Base-by-base conservation (phyloP, 192 early-diverging fungal species). In the Gonapodya sp. region DNA sequence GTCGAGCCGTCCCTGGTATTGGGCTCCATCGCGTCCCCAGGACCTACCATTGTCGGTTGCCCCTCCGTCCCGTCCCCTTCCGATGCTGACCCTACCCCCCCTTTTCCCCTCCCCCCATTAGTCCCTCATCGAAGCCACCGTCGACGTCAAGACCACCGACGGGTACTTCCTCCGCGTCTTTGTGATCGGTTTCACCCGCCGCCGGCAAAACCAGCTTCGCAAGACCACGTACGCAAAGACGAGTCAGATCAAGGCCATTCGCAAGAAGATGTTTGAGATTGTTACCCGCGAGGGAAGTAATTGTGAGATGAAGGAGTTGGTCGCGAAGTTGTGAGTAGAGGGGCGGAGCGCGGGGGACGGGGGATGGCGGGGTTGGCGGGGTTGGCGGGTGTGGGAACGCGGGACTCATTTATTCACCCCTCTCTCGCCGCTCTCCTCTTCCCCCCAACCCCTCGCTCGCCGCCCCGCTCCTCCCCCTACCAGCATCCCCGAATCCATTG, bases 231-330 rank as follows among this genome's bases (percentile, higher is more conserved):
- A 99, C 87, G 98, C 98, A 73, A 94, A 96, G 87, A 89, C 92
- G 83, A 90, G 96, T 81, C 98, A 99, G 90, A 95, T 99, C 90
- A 94, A 95, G 82, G 89, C 91, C 86, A 98, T 99, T 89, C 96
- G 98, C 89, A 97, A 98, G 93, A 98, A 98, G 95, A 99, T 99
- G 96, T 96, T 96, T 87, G 98, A 99, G 90, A 94, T 98, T 90
- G 95, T 98, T 90, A 91, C 86, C 82, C 87, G 89, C 80, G 94
- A 97, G 90, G 93, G 93, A 78, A 80, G 90, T 82, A 85, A 91
- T 32, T 94, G 94, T 90, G 95, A 96, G 87, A 91, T 99, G 87
- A 95, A 95, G 91, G 95, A 96, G 86, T 88, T 98, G 34, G 94
- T 99, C 85, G 87, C 91, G 85, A 98, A 98, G 94, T 93, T 99